Evolutionary conservation across 805 yeast species (phyloP), one percentile per base, ranked within the genome.

Genomic region (Komagataella kurtzmanii): DNA sequence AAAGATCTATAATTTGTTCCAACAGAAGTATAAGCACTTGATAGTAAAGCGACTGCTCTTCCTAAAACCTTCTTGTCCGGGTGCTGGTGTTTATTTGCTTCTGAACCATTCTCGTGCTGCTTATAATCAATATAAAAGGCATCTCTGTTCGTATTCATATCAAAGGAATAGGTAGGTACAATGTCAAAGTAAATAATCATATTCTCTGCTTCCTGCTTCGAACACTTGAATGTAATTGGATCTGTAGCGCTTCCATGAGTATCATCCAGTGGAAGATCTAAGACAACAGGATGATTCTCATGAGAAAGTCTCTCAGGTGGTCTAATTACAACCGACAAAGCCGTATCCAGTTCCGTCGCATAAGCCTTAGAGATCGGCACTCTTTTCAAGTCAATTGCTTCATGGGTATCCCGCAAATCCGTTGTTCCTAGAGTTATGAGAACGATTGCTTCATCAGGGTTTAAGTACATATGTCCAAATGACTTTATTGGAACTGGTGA

Each of bases 261-360:
- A 58, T 86, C 95, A 60, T 89, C 93, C 46, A 87, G 67, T 2
- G 97, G 97, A 55, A 90, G 71, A 58, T 89, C 97, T 23, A 85
- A 62, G 6, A 83, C 71, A 1, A 78, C 77, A 1, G 86, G 80
- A 14, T 30, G 14, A 8, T 30, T 30, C 40, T 30, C 40, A 30
- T 30, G 40, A 30, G 40, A 30, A 30, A 30, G 40, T 14, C 14
- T 30, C 40, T 30, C 14, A 3, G 85, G 76, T 52, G 77, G 83
- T 10, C 65, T 68, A 21, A 90, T 75, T 7, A 80, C 80, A 47
- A 90, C 69, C 0, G 95, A 84, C 44, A 90, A 74, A 0, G 96
- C 96, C 3, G 96, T 88, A 58, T 90, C 97, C 44, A 89, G 72
- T 62, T 87, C 93, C 0, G 95, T 85, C n/a, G 82, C 75, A 53